phyloP scores from a whole-genome alignment of 2,329 filamentous ascomycete genomes.

The Paraconiothyrium sp. region DNA sequence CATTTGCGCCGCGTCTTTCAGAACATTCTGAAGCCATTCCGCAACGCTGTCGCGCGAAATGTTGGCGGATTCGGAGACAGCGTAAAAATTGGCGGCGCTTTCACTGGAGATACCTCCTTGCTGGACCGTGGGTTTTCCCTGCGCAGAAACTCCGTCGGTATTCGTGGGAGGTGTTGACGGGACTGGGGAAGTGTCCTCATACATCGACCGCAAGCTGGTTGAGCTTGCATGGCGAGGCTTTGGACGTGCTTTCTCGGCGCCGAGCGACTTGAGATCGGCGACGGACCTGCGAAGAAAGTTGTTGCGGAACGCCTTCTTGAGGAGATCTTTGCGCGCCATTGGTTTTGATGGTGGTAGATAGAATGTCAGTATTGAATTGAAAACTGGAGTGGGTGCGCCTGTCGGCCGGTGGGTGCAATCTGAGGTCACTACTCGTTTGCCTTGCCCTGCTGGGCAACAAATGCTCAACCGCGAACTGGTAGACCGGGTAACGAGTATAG shows the following conservation, averaged over 20 bases:
- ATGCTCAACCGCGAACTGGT: neutral
- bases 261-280: constrained; percentile 11
- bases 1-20: neutral
- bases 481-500: neutral
- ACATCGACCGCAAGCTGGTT: neutral
- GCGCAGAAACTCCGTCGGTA: neutral
- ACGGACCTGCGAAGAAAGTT: constrained; percentile 15
- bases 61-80: neutral
- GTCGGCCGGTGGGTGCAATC: neutral
- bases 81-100: neutral
- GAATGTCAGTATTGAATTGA: no score
- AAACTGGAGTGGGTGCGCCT: no score
- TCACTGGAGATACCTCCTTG: neutral
- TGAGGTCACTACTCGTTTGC: neutral
- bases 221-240: constrained; percentile 5
- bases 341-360: neutral
- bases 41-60: neutral
- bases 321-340: constrained; percentile 19
- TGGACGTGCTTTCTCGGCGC: neutral
- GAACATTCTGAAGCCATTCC: neutral
- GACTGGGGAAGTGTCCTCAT: neutral
- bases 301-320: constrained; percentile 18
- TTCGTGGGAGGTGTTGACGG: neutral
- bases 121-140: neutral
- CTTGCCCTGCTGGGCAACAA: neutral